Evolutionary conservation across 2,329 filamentous ascomycete genomes (phyloP).

Genomic region (Exophiala oligosperma): DNA sequence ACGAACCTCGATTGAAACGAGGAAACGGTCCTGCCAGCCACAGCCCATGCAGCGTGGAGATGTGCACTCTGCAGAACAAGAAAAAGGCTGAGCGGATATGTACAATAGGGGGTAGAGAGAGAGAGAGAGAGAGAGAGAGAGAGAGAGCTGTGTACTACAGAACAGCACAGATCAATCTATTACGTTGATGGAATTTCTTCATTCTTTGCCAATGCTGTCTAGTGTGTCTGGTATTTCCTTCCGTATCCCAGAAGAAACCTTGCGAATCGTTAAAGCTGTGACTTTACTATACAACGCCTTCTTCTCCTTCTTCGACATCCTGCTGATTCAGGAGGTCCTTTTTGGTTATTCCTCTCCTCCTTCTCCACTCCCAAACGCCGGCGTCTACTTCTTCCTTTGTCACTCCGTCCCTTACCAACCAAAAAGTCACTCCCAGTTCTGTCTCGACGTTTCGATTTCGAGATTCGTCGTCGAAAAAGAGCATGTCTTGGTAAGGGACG

Average conservation of each 20-base stretch:
- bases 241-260: neutral
- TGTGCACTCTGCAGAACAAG: neutral
- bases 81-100: neutral
- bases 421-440: constrained; percentile 78
- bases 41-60: neutral
- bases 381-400: constrained; percentile 73
- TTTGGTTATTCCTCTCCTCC: constrained; percentile 57
- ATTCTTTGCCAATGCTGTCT: neutral
- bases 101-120: neutral
- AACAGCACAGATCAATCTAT: neutral
- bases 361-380: constrained; percentile 80
- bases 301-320: neutral
- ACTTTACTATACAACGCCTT: neutral
- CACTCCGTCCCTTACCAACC: constrained; percentile 76
- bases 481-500: constrained; percentile 76
- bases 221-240: neutral
- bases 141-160: neutral
- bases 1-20: no score
- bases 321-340: constrained; percentile 4
- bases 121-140: no score
- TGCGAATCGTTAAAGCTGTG: no score
- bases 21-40: no score
- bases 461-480: constrained; percentile 94
- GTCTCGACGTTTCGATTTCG: constrained; percentile 78
- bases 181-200: neutral